phyloP scores from a whole-genome alignment of 805 yeast species.

The Lipomyces mesembrius region DNA sequence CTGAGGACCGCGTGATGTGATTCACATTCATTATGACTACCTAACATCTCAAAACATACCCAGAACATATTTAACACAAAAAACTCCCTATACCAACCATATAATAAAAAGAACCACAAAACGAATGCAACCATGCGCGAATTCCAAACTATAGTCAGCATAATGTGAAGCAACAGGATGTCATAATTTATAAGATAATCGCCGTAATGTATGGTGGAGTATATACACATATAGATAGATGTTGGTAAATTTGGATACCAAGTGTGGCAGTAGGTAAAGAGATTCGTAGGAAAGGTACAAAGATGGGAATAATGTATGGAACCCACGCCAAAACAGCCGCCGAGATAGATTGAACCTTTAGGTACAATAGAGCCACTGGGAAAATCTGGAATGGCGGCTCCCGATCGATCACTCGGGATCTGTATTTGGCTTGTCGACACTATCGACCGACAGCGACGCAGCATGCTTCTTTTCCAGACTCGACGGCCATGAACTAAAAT shows the following conservation, averaged over 20 bases:
- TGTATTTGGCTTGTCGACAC: not conserved
- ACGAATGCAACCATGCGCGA: not conserved
- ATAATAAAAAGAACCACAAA: not conserved
- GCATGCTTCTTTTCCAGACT: not conserved
- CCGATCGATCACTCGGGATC: too few relatives aligned
- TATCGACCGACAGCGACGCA: not conserved
- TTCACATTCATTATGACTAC: conserved; percentile 2
- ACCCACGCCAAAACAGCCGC: too few relatives aligned
- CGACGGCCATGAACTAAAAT: not conserved
- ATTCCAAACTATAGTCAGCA: not conserved
- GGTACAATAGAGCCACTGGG: too few relatives aligned
- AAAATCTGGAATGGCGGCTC: too few relatives aligned
- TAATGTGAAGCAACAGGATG: not conserved
- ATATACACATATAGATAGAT: conserved; percentile 1
- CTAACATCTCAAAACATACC: not conserved
- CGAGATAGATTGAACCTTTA: too few relatives aligned
- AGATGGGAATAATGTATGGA: too few relatives aligned
- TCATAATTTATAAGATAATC: not conserved
- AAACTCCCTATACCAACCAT: not conserved
- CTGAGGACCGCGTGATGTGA: too few relatives aligned
- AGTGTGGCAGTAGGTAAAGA: not conserved
- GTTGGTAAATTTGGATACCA: not conserved
- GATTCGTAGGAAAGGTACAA: too few relatives aligned
- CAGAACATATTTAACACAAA: not conserved
- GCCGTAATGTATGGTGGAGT: not conserved